These are phyloP conservation scores for Echinochloa phyllopogon DNA, from an alignment of 176 grass and related monocot genomes.

Conservation along the genomic window DNA sequence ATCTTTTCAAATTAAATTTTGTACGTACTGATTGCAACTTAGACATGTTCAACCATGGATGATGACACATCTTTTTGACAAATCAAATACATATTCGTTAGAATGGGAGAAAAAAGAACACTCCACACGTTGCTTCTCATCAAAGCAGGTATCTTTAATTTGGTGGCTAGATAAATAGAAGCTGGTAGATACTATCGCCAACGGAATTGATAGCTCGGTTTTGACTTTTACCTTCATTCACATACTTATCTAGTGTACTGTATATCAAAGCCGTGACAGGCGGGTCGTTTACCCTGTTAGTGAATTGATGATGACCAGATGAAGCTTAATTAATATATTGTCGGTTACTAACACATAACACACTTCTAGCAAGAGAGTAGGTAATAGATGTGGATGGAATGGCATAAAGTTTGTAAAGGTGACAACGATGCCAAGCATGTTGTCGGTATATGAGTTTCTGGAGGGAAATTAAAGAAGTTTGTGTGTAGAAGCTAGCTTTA, in stretches of 20 bases:
- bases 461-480: background rate
- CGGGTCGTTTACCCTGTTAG: background rate
- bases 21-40: too few species aligned
- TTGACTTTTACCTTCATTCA: background rate
- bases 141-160: background rate
- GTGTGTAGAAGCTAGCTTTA: background rate
- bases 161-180: background rate
- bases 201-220: background rate
- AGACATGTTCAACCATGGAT: background rate
- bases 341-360: background rate
- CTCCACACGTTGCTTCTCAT: background rate
- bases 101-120: background rate
- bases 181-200: background rate
- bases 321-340: background rate
- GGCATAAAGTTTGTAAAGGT: constrained; percentile 9
- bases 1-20: too few species aligned
- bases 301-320: background rate
- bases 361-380: background rate
- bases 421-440: background rate
- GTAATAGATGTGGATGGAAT: background rate
- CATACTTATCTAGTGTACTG: background rate
- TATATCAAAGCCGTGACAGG: too few species aligned
- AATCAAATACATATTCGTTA: background rate
- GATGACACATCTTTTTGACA: background rate
- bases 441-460: constrained; percentile 14